Evolutionary conservation across 1,284 basidiomycete genomes (phyloP), one percentile per base, ranked within the genome.

Genomic region (Trametes hirsuta): DNA sequence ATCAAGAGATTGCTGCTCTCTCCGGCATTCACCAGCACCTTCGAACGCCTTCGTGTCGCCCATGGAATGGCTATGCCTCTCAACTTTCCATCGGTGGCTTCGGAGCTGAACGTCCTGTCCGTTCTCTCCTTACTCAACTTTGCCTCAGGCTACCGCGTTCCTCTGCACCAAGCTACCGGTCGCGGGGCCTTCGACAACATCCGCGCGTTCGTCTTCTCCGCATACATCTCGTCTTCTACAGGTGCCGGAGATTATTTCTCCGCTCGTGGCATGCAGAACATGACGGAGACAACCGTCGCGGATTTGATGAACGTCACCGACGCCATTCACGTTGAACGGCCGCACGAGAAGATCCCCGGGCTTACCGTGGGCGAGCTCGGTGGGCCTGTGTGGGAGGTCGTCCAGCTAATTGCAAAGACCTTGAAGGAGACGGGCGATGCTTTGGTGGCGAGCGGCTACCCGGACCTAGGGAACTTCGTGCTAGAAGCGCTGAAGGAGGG

Each of bases 101-200:
- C 87, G 41, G 90, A 94, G 73, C 77, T 94, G 62, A 93, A 93
- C 73, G 77, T 93, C 44, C 75, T 93, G 36, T 84, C 86, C 36
- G 74, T 90, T 5, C 81, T 94, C 40, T 85, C 87, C 1, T 78
- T 94, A 8, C 80, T 95, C 36, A 94, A 94, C 72, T 91, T 94
- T 71, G 90, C 82, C 8, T 91, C 90, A 1, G 90, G 90, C 35
- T 94, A 91, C 71, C 86, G 91, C 30, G 76, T 81, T 6, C 84
- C 87, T 1, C 79, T 95, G 40, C 91, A 92, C 71, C 72, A 76
- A 30, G 82, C 84, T 55, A 86, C 87, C 8, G 84, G 86, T 14
- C 83, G 90, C 39, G 92, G 93, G 24, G 90, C 91, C 63, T 93
- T 87, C 81, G 90, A 94, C 72, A 86, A 84, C 59, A 88, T 94